A percentile compares a stretch with the other conserved stretches of the same genome.
Evolutionary conservation across 2,329 filamentous ascomycete genomes (phyloP).

Genomic region (Phaeosphaeriaceae sp.): DNA sequence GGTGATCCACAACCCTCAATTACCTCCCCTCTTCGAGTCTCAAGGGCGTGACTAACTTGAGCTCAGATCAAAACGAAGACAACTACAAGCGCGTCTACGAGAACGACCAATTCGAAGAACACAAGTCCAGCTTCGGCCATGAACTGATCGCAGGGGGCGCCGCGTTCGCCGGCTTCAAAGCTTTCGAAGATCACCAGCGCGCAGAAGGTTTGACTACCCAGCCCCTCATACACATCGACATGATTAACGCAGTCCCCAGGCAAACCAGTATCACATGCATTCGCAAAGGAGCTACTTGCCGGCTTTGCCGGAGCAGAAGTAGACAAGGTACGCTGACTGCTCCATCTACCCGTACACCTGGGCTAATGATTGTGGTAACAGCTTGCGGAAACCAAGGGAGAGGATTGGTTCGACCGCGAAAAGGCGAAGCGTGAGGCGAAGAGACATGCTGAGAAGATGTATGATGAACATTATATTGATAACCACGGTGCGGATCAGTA

Average conservation of each 20-base stretch:
- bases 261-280: constrained; percentile 72
- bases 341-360: background rate
- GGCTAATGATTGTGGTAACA: background rate
- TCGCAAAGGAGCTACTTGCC: constrained; percentile 79
- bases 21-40: background rate
- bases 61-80: constrained; percentile 59
- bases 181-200: constrained; percentile 77
- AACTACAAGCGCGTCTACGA: constrained; percentile 63
- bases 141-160: constrained; percentile 78
- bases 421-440: constrained; percentile 55
- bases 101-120: constrained; percentile 52
- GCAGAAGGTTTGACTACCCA: constrained; percentile 61
- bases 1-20: no score
- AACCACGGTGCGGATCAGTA: constrained; percentile 52
- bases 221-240: background rate
- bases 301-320: constrained; percentile 76
- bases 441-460: constrained; percentile 53
- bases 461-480: constrained; percentile 57
- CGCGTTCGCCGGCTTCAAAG: constrained; percentile 80
- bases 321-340: constrained; percentile 6
- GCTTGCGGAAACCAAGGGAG: constrained; percentile 64
- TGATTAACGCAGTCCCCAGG: constrained; percentile 51
- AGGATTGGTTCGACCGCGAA: constrained; percentile 57
- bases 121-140: constrained; percentile 72
- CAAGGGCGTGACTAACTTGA: constrained; percentile 4